Conservation (phyloP, 371 early-diverging fungal genomes). For the Synchytrium microbalum region DNA sequence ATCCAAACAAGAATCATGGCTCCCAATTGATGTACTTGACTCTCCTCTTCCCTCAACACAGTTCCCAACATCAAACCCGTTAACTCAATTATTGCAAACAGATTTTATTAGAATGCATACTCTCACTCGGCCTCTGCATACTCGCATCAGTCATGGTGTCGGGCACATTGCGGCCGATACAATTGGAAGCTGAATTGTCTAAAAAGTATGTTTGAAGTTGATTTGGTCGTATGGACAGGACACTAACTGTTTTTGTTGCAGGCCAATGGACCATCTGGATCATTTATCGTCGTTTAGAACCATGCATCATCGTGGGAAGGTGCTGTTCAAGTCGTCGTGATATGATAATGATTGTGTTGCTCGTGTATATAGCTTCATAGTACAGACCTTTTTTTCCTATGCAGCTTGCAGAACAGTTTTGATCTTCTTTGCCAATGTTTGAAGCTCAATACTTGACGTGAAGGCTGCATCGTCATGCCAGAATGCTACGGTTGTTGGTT, state of each 20-base stretch:
- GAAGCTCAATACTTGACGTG: too few relatives aligned
- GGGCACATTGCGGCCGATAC: slow-evolving; percentile 17
- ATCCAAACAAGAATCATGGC: slow-evolving; percentile 7
- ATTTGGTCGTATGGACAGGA: background rate
- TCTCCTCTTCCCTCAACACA: background rate
- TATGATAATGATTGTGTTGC: background rate
- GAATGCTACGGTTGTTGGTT: too few relatives aligned
- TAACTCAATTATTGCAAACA: slow-evolving; percentile 3
- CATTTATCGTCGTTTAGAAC: slow-evolving; percentile 17
- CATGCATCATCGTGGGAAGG: slow-evolving; percentile 20
- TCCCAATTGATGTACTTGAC: slow-evolving; percentile 19
- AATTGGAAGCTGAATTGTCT: slow-evolving; percentile 14
- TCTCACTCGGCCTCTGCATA: slow-evolving; percentile 15
- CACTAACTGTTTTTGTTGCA: slow-evolving; percentile 2
- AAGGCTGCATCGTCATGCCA: too few relatives aligned
- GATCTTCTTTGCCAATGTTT: too few relatives aligned
- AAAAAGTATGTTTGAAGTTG: slow-evolving; percentile 16
- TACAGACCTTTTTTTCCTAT: too few relatives aligned
- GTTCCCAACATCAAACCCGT: background rate
- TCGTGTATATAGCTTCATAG: too few relatives aligned
- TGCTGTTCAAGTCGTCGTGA: slow-evolving; percentile 16
- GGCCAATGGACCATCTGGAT: slow-evolving; percentile 21
- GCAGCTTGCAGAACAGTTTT: too few relatives aligned
- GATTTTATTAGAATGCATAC: slow-evolving; percentile 23
- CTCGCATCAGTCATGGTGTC: slow-evolving; percentile 14